These are phyloP conservation scores for Boletus coccyginus DNA, from an alignment of 768 basidiomycete species.

Conservation along the genomic window DNA sequence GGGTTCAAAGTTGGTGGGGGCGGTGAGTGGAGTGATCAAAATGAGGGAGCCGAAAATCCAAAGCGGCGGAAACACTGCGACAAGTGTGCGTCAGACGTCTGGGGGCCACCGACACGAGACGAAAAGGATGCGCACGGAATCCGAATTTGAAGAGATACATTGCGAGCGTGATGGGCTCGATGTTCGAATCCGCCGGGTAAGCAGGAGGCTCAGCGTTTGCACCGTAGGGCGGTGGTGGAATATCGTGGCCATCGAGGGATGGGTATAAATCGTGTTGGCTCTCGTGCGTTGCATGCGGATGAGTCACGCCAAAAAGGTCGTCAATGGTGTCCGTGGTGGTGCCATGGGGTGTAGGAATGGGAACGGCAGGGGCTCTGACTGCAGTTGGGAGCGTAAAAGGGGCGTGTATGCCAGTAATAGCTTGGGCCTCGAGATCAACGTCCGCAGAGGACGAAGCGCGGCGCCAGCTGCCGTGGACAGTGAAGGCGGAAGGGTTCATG, in stretches of 20 bases:
- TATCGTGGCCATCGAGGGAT: not conserved
- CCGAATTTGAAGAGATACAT: slow-evolving; percentile 49
- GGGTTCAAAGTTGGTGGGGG: slow-evolving; percentile 27
- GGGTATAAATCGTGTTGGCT: slow-evolving; percentile 30
- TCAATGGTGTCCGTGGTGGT: slow-evolving; percentile 15
- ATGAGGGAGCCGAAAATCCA: slow-evolving; percentile 45
- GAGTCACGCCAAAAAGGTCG: slow-evolving; percentile 30
- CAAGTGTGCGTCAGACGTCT: not conserved
- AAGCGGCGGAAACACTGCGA: slow-evolving; percentile 46
- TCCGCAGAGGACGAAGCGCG: slow-evolving; percentile 3
- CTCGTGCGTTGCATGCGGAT: slow-evolving; percentile 24
- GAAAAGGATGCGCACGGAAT: slow-evolving; percentile 38
- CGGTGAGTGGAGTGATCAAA: slow-evolving; percentile 39
- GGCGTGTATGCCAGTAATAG: slow-evolving; percentile 2
- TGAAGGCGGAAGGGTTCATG: slow-evolving; percentile 5
- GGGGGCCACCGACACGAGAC: not conserved
- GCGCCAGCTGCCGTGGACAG: slow-evolving; percentile 17
- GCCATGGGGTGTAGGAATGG: slow-evolving; percentile 3
- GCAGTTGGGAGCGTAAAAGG: slow-evolving; percentile 5
- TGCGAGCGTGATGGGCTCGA: slow-evolving; percentile 44
- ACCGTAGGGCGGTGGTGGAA: slow-evolving; percentile 31
- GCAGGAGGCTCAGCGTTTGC: slow-evolving; percentile 31
- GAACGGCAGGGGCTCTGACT: slow-evolving; percentile 3
- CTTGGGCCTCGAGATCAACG: slow-evolving; percentile 17
- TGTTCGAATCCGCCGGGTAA: slow-evolving; percentile 27